Percentiles rank a stretch among this genome's conserved stretches.
These are phyloP conservation scores for Jatropha podagrica DNA, from an alignment of 441 rosid genomes.

Conservation along the genomic window DNA sequence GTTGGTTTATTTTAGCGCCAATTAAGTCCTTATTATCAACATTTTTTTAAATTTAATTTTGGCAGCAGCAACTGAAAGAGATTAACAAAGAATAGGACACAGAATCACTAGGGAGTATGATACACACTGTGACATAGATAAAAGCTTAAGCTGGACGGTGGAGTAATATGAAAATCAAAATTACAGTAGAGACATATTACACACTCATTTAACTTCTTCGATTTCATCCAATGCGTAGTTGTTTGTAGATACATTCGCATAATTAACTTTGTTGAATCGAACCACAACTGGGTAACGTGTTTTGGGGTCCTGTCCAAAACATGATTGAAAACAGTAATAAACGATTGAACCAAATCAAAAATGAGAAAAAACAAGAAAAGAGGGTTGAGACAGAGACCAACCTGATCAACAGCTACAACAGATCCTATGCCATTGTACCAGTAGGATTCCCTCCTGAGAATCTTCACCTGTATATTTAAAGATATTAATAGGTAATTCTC, in stretches of 20 bases:
- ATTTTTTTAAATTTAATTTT: constrained; percentile 8
- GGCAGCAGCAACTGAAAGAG: constrained; percentile 1
- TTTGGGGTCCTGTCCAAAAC: constrained; percentile 60
- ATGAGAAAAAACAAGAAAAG: not conserved
- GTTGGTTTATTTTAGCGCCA: not conserved
- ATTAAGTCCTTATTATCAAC: not conserved
- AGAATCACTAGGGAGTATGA: constrained; percentile 24
- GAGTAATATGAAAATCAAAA: constrained; percentile 29
- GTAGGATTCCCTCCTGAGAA: constrained; percentile 69
- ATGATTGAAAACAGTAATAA: not conserved
- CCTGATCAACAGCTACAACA: constrained; percentile 89
- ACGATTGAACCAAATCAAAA: not conserved
- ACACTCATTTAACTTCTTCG: constrained; percentile 57
- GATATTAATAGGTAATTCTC: not conserved
- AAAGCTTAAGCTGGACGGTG: constrained; percentile 28
- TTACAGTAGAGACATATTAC: constrained; percentile 21
- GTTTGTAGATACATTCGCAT: constrained; percentile 89
- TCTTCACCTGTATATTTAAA: constrained; percentile 61
- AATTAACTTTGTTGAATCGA: constrained; percentile 82
- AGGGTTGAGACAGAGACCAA: constrained; percentile 18
- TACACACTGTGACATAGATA: constrained; percentile 33
- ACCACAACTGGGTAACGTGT: constrained; percentile 87
- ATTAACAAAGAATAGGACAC: not conserved
- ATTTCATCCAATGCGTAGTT: constrained; percentile 94
- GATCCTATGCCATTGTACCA: constrained; percentile 68